Conservation (phyloP, 345 rosid genomes). For the Combretum micranthum region DNA sequence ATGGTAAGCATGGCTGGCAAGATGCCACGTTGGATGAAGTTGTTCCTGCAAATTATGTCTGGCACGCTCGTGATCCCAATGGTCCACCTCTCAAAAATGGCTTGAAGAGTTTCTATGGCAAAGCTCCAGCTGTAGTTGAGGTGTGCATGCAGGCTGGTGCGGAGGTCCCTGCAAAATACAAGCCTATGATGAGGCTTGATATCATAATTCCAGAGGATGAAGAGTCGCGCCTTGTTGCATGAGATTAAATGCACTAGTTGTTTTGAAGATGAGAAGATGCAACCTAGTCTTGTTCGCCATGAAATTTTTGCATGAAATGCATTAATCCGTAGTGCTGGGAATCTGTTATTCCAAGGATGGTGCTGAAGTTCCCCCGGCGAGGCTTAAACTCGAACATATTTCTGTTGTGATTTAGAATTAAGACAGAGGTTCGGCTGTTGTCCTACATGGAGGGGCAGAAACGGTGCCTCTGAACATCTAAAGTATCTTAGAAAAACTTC, state of each 20-base stretch:
- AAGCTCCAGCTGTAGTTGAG: constrained; percentile 78
- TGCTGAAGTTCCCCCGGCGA: too few species aligned
- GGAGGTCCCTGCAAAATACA: constrained; percentile 46
- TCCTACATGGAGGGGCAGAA: too few species aligned
- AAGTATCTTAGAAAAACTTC: too few species aligned
- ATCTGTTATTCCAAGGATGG: too few species aligned
- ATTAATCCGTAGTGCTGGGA: too few species aligned
- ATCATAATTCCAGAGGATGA: constrained; percentile 67
- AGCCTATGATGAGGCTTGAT: constrained; percentile 95
- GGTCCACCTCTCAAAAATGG: constrained; percentile 53
- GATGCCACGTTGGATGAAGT: constrained; percentile 71
- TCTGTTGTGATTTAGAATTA: too few species aligned
- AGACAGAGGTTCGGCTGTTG: too few species aligned
- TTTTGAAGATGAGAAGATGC: neutral
- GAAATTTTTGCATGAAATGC: neutral
- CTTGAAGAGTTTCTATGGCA: constrained; percentile 75
- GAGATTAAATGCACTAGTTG: neutral
- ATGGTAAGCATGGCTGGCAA: constrained; percentile 98
- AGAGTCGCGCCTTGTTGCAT: constrained; percentile 63
- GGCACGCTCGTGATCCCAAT: constrained; percentile 68
- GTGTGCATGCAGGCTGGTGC: constrained; percentile 81
- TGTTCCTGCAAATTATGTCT: constrained; percentile 65
- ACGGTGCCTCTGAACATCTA: too few species aligned
- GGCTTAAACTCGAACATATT: too few species aligned
- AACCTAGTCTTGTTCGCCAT: neutral